Conservation (phyloP, 139 green algal genomes). For the Closterium sp. region DNA sequence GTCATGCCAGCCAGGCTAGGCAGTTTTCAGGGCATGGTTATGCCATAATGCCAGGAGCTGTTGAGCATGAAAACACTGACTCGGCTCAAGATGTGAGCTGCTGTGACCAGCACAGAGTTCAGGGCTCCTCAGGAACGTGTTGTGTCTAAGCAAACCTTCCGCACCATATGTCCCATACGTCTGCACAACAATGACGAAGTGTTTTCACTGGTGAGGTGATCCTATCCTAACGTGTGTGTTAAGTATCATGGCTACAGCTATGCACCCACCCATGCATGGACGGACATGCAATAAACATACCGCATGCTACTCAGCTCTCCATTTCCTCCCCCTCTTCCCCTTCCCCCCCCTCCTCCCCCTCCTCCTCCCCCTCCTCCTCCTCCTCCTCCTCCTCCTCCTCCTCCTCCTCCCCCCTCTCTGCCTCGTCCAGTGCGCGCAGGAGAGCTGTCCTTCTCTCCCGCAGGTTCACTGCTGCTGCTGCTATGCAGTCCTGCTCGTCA, state of each 20-base stretch:
- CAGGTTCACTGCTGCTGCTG: background rate
- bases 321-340: background rate
- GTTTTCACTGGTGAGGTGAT: too few relatives aligned
- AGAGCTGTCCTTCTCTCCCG: background rate
- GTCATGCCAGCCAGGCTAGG: too few relatives aligned
- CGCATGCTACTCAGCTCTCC: background rate
- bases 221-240: background rate
- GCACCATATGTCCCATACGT: too few relatives aligned
- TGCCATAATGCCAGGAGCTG: too few relatives aligned
- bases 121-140: too few relatives aligned
- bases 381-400: background rate
- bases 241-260: background rate
- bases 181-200: too few relatives aligned
- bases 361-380: background rate
- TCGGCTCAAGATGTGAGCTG: background rate
- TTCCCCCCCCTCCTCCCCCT: background rate
- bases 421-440: background rate
- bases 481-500: background rate
- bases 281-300: background rate
- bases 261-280: background rate
- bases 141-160: too few relatives aligned
- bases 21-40: too few relatives aligned
- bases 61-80: too few relatives aligned
- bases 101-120: too few relatives aligned
- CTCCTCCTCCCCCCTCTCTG: background rate